phyloP scores from a whole-genome alignment of 805 yeast genomes.

The Candida corydali region DNA sequence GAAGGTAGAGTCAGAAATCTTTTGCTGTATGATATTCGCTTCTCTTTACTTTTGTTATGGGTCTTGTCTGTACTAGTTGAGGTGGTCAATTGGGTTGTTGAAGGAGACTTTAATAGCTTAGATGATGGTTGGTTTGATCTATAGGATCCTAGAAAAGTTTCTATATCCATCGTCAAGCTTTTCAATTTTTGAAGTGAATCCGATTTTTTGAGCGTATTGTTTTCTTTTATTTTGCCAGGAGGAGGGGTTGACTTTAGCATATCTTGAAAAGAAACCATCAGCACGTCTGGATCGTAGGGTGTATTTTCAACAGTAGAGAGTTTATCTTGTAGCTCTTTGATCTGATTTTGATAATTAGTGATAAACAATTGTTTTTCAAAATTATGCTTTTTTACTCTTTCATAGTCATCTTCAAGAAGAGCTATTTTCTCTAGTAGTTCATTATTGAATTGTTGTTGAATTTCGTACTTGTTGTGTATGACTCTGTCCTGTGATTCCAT shows the following conservation, averaged over 20 bases:
- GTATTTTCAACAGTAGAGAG: conserved; percentile 3
- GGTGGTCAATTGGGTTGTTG: conserved; percentile 5
- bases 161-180: conserved; percentile 20
- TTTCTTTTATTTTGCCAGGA: background rate
- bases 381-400: conserved; percentile 20
- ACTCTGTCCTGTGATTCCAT: conserved; percentile 37
- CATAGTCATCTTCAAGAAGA: conserved; percentile 37
- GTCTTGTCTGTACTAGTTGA: conserved; percentile 1
- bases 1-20: conserved; percentile 10
- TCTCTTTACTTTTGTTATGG: conserved; percentile 2
- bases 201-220: conserved; percentile 16
- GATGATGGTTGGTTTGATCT: background rate
- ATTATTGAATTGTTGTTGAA: conserved; percentile 35
- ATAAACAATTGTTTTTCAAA: conserved; percentile 24
- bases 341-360: conserved; percentile 28
- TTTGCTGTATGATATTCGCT: conserved; percentile 7
- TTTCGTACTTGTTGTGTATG: conserved; percentile 26
- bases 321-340: conserved; percentile 14
- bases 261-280: conserved; percentile 11
- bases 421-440: conserved; percentile 41
- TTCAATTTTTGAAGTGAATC: conserved; percentile 29
- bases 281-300: conserved; percentile 3
- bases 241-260: conserved; percentile 22
- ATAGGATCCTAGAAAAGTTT: conserved; percentile 4
- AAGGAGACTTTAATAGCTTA: conserved; percentile 1